Base-by-base conservation (phyloP, 495 filamentous ascomycete species). In the Apodospora peruviana region DNA sequence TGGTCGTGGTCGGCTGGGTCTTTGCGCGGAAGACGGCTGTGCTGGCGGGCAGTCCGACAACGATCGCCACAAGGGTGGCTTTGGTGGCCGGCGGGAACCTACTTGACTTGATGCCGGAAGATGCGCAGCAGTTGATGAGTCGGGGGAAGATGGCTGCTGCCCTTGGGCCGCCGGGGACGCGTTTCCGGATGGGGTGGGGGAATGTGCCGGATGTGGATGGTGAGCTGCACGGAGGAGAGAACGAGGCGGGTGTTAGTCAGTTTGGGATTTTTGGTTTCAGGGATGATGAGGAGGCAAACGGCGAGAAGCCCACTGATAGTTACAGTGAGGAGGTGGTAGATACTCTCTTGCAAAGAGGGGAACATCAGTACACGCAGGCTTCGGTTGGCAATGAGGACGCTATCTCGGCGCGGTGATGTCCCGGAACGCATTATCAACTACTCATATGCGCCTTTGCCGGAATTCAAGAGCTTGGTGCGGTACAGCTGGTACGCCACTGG, bases 171-270 rank as follows among this genome's bases (percentile, higher is more conserved):
- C 19, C n/a, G 21, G 29, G 37, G 14, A 52, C 27, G 11, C 25
- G 18, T 21, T 57, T 50, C 35, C 43, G 50, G 50, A 36, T 57
- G 54, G 54, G 50, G 3, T 52, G 50, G 50, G 36, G 50, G 16
- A 42, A 16, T 3, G 54, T 43, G 29, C n/a, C 2, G 20, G 34
- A 38, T 4, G 20, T 35, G 2, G 32, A 7, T 2, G 32, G 32
- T n/a, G 32, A 35, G 32, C 11, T n/a, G 32, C 11, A n/a, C 16
- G 32, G 32, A n/a, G 11, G 11, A n/a, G 36, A 14, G 16, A 38
- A 38, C 19, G 36, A 38, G 16, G 16, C 7, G 7, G 36, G 36
- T 14, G 12, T 18, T 14, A 11, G 36, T 14, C 8, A 7, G 36
- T 38, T 38, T 38, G 36, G 36, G 16, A 38, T 38, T 7, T 38